phyloP scores from a whole-genome alignment of 805 yeast species.

The Torulaspora maleeae region DNA sequence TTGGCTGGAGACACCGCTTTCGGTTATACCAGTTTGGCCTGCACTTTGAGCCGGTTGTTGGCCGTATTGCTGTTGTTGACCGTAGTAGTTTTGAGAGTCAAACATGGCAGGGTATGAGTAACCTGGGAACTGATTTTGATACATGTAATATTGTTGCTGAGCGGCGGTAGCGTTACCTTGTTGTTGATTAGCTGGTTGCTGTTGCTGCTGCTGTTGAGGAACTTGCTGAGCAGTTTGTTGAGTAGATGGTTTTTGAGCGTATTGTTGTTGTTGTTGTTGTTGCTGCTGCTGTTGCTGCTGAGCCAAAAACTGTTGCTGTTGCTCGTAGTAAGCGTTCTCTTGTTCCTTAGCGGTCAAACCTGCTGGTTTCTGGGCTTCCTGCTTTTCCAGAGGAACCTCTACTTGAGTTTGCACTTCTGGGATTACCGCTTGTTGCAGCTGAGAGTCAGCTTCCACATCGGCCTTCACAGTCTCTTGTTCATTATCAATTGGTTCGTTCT shows the following conservation, averaged over 20 bases:
- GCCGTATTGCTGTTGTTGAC: conserved; percentile 28
- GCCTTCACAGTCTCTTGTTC: conserved; percentile 8
- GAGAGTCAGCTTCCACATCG: conserved; percentile 11
- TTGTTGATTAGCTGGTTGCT: conserved; percentile 27
- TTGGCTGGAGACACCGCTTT: conserved; percentile 18
- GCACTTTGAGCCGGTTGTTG: conserved; percentile 22
- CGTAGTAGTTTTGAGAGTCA: conserved; percentile 33
- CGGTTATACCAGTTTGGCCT: conserved; percentile 14
- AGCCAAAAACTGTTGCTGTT: conserved; percentile 21
- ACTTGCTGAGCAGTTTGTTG: conserved; percentile 16
- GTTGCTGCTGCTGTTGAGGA: conserved; percentile 28
- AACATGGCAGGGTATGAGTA: conserved; percentile 37
- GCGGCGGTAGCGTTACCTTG: conserved; percentile 32
- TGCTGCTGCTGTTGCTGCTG: conserved; percentile 22
- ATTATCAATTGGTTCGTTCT: conserved; percentile 6
- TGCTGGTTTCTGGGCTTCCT: conserved; percentile 10
- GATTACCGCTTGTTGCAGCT: conserved; percentile 7
- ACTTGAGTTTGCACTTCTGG: conserved; percentile 21
- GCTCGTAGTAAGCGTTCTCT: conserved; percentile 19
- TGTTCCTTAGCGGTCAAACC: conserved; percentile 12
- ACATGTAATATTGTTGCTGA: conserved; percentile 36
- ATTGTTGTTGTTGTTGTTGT: conserved; percentile 20
- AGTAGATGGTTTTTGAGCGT: conserved; percentile 17
- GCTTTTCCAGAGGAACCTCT: conserved; percentile 7
- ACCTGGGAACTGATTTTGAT: conserved; percentile 37